Evolutionary conservation across 176 grass and related monocot genomes (phyloP).

Genomic region (Tuctoria greenei): DNA sequence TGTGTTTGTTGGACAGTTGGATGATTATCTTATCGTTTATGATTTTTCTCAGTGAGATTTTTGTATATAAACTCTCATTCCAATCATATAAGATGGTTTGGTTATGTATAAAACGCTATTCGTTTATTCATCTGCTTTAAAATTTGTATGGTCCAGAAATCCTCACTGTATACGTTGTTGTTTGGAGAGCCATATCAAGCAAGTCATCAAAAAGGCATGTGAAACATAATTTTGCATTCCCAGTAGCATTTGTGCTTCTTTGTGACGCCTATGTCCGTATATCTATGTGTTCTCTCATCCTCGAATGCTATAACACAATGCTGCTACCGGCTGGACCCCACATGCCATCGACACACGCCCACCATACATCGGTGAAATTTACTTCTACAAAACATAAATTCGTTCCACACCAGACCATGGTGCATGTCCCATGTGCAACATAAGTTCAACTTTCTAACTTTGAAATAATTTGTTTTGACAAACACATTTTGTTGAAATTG

Average conservation of each 20-base stretch:
- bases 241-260: not conserved
- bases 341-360: constrained; percentile 27
- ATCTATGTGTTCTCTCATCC: constrained; percentile 6
- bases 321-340: constrained; percentile 28
- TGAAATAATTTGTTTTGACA: no score
- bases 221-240: not conserved
- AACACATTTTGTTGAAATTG: no score
- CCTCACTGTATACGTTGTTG: not conserved
- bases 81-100: no score
- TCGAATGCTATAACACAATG: constrained; percentile 2
- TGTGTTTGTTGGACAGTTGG: not conserved
- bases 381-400: no score
- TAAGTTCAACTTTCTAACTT: no score
- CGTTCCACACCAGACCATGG: no score
- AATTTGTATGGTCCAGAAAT: no score
- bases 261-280: constrained; percentile 4
- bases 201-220: not conserved
- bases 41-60: not conserved
- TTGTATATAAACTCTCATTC: not conserved
- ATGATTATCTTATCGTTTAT: not conserved
- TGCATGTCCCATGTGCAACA: no score
- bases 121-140: no score
- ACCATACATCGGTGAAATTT: no score
- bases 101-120: no score
- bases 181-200: not conserved